Conservation (phyloP, 108 stramenopile genomes). For the Conticribra weissflogii region DNA sequence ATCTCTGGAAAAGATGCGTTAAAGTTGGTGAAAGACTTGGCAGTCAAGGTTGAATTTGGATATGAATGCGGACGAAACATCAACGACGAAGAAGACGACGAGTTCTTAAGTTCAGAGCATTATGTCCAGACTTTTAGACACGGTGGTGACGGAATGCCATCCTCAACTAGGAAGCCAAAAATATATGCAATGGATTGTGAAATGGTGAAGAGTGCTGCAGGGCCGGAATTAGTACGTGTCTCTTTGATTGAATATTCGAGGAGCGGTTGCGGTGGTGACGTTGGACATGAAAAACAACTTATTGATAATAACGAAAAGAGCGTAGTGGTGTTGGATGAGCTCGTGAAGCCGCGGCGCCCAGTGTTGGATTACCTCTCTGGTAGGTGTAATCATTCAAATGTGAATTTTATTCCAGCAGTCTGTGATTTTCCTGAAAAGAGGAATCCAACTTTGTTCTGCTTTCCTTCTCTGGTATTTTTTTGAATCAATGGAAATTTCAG, state of each 20-base stretch:
- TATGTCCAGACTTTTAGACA: constrained; percentile 36
- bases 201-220: constrained; percentile 82
- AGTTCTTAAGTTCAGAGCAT: constrained; percentile 23
- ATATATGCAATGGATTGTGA: constrained; percentile 93
- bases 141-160: neutral
- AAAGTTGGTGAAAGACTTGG: constrained; percentile 42
- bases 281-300: neutral
- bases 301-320: constrained; percentile 43
- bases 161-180: constrained; percentile 26
- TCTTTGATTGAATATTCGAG: constrained; percentile 64
- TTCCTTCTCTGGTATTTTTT: no score
- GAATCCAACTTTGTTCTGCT: no score
- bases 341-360: constrained; percentile 73
- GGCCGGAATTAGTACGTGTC: constrained; percentile 83
- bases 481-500: no score
- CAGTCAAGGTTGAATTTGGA: constrained; percentile 28
- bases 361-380: constrained; percentile 75
- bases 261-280: constrained; percentile 2
- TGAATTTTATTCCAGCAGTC: no score
- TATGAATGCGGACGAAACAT: constrained; percentile 23
- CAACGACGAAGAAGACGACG: constrained; percentile 8
- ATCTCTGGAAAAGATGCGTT: constrained; percentile 13
- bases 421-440: no score
- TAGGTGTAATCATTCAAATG: constrained; percentile 18
- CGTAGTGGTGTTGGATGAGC: constrained; percentile 68